These are phyloP conservation scores for Aeschynomene evenia DNA, from an alignment of 306 rosid genomes.

Conservation along the genomic window DNA sequence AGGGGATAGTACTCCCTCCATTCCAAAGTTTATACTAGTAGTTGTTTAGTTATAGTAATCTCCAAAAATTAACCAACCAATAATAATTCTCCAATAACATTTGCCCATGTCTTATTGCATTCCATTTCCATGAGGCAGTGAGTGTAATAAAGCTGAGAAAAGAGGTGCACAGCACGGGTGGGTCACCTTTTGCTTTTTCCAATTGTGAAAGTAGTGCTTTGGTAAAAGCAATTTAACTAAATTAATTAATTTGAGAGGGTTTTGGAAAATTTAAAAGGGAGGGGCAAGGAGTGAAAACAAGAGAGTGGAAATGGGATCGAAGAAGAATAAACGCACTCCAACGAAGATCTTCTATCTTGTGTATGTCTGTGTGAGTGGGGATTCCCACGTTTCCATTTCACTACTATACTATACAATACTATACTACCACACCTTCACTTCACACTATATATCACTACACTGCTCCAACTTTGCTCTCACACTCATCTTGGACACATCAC, in stretches of 20 bases:
- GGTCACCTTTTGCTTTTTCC: constrained; percentile 48
- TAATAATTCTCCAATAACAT: too few relatives aligned
- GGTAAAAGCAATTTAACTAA: constrained; percentile 21
- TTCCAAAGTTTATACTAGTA: too few relatives aligned
- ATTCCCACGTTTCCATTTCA: constrained; percentile 35
- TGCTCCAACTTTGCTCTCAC: background rate
- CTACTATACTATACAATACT: background rate
- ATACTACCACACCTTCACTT: background rate
- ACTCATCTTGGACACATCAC: too few relatives aligned
- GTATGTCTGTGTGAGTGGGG: constrained; percentile 26
- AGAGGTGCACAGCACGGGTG: constrained; percentile 37
- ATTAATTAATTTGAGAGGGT: background rate
- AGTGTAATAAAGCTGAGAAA: constrained; percentile 36
- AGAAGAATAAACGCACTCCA: constrained; percentile 70
- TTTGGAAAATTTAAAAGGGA: background rate
- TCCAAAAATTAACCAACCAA: too few relatives aligned
- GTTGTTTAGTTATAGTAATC: too few relatives aligned
- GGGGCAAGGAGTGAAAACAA: constrained; percentile 6
- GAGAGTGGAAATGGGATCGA: constrained; percentile 40
- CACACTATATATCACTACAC: background rate
- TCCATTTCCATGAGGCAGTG: background rate
- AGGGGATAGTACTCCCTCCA: too few relatives aligned
- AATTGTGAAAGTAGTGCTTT: constrained; percentile 17
- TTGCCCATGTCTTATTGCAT: too few relatives aligned
- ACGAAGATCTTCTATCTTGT: constrained; percentile 68